Evolutionary conservation across 331 rosid genomes (phyloP), one percentile per base, ranked within the genome.

Genomic region (Saraca asoca): DNA sequence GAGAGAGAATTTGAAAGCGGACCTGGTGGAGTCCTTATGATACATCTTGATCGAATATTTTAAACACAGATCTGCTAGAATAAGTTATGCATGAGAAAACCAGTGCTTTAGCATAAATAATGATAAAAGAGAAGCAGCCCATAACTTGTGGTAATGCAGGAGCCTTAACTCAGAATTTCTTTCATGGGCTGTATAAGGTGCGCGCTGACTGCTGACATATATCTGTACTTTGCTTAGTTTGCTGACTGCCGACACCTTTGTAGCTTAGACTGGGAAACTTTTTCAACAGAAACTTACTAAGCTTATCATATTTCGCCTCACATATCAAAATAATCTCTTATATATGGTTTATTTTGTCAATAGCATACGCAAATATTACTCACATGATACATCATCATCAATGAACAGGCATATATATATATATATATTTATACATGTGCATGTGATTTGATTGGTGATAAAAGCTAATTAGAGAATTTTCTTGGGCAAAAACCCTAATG

Each of bases 101-200:
- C 5, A 64, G 83, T 51, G 44, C 63, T 29, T 46, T 46, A 46
- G 59, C 64, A 12, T 58, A 58, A 6, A 66, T 24, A 49, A 75
- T 59, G 74, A 79, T 39, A 74, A 64, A 57, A 70, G 33, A 52
- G n/a, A 66, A 58, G 35, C 74, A 38, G 46, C 77, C 80, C 79
- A 69, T 74, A 48, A 42, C 50, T 56, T 57, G n/a, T n/a, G 56
- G 60, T 59, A 38, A 60, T 39, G 66, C 73, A 42, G 44, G 51
- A 19, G 17, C 9, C 8, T 0, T 37, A 5, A 37, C 3, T 37
- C 7, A 8, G 43, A 39, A 39, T 39, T 39, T 39, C 43, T 39
- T 39, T 39, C 43, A 8, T 39, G 2, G 7, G 43, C 43, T 39
- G 11, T 8, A 8, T 39, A 10, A 2, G 43, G 10, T 39, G 9